Base-by-base conservation (phyloP, 116 monocot species). In the Papilionanthe hybrid region DNA sequence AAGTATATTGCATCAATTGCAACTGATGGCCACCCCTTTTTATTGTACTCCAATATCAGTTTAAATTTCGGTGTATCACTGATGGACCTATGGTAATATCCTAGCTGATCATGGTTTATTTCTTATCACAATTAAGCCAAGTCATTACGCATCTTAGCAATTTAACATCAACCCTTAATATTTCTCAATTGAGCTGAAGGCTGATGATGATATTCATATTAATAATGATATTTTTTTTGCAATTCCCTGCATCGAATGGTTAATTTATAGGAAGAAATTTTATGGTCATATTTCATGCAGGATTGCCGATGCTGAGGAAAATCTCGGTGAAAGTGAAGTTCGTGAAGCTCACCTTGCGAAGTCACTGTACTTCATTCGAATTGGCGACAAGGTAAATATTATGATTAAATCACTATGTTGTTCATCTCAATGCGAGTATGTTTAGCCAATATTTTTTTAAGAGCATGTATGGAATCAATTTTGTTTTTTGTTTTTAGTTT, bases 341-440 rank as follows among this genome's bases (percentile, higher is more conserved):
- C 89, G 94, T 65, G 96, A 96, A 85, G 97, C 94, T 82, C 97
- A 97, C 87, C 83, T 97, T 69, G 91, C 97, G 2, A 97, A 97
- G 79, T 90, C 97, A 42, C 87, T 97, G 85, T 91, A 82, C 72
- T 94, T 80, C 78, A 94, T 97, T 81, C 83, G 81, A 44, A 89
- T 97, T 50, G 85, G 94, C 56, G 91, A 92, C 72, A 97, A 94
- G 94, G 97, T 97, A 88, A 37, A 29, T 58, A 13, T 45, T n/a
- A 25, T 73, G 23, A 44, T 43, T 44, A 15, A 50, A 30, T 3
- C 23, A 42, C 79, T 41, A 30, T 81, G 28, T 20, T 72, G 63
- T 50, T 11, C 41, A 43, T 69, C 37, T 37, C 17, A 37, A 63
- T 29, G 1, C 41, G 9, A 45, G 0, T 56, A 32, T 63, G 37